A percentile compares a stretch with the other conserved stretches of the same genome.
These are phyloP conservation scores for Talaromyces amestolkiae DNA, from an alignment of 2,329 filamentous ascomycete genomes.

Conservation along the genomic window DNA sequence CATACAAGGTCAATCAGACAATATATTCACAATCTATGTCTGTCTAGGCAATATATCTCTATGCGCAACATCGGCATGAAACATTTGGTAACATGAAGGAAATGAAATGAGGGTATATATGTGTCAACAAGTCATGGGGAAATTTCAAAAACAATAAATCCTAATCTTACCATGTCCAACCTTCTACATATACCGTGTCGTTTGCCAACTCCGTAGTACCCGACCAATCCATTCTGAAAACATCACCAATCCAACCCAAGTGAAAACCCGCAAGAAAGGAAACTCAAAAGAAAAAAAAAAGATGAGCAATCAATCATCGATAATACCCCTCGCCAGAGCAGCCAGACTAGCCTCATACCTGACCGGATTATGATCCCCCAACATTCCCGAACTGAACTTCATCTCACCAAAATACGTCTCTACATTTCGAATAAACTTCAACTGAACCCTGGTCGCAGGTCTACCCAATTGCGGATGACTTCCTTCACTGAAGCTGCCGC, in stretches of 20 bases:
- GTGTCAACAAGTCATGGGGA: neutral
- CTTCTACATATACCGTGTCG: neutral
- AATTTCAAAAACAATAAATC: neutral
- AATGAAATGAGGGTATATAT: neutral
- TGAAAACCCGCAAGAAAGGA: neutral
- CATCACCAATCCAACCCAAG: neutral
- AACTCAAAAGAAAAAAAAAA: neutral
- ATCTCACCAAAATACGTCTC: conserved; percentile 69
- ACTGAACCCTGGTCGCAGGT: conserved; percentile 65
- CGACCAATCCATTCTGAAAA: neutral
- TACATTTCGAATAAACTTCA: conserved; percentile 70
- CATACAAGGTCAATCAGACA: neutral
- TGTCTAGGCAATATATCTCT: neutral
- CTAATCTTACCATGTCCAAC: neutral
- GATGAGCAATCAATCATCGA: conserved; percentile 34
- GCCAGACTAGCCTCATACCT: conserved; percentile 69
- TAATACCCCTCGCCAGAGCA: conserved; percentile 52
- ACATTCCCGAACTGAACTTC: conserved; percentile 68
- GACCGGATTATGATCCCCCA: conserved; percentile 72
- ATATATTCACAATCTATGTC: neutral
- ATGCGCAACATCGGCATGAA: neutral
- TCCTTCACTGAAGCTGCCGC: conserved; percentile 36
- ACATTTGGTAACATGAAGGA: neutral
- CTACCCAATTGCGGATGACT: conserved; percentile 53
- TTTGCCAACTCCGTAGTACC: neutral